phyloP scores from a whole-genome alignment of 2,329 filamentous ascomycete species.

The Pseudogymnoascus sp. region DNA sequence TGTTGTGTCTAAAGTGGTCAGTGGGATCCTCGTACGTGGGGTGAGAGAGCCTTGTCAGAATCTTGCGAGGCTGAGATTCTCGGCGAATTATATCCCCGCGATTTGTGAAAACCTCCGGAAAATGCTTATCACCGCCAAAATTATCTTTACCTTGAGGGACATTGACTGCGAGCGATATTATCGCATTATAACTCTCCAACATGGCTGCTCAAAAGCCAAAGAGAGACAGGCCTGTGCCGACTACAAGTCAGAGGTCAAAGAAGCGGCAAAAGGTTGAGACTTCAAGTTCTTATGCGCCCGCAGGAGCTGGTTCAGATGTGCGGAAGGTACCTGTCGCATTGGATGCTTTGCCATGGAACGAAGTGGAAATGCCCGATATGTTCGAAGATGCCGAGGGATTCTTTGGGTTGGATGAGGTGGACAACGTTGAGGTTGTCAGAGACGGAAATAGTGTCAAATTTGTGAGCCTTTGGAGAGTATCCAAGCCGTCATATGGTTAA shows the following conservation, averaged over 20 bases:
- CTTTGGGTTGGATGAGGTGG: constrained; percentile 83
- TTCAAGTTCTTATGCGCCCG: constrained; percentile 4
- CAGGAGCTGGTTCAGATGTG: constrained; percentile 12
- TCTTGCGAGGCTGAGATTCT: constrained; percentile 6
- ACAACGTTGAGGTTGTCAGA: constrained; percentile 77
- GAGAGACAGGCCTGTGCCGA: constrained; percentile 19
- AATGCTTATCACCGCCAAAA: constrained; percentile 8
- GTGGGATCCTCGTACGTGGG: constrained; percentile 2
- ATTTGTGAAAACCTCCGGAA: constrained; percentile 6
- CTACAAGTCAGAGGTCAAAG: constrained; percentile 21
- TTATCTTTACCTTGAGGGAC: constrained; percentile 8
- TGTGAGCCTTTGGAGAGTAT: constrained; percentile 29
- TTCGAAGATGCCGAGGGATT: constrained; percentile 90
- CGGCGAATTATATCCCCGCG: constrained; percentile 7
- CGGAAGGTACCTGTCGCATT: constrained; percentile 36
- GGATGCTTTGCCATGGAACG: constrained; percentile 47
- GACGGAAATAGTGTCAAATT: constrained; percentile 52
- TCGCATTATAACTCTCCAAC: not conserved
- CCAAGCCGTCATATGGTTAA: constrained; percentile 11
- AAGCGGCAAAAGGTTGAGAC: constrained; percentile 28
- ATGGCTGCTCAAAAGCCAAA: constrained; percentile 26
- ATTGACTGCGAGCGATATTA: constrained; percentile 4
- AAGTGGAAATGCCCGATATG: constrained; percentile 62
- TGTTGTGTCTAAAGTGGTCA: not conserved
- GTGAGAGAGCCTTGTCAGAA: constrained; percentile 7